A percentile compares a stretch with the other conserved stretches of the same genome.
These are phyloP conservation scores for Syzygium oleosum DNA, from an alignment of 345 rosid species.

Conservation along the genomic window DNA sequence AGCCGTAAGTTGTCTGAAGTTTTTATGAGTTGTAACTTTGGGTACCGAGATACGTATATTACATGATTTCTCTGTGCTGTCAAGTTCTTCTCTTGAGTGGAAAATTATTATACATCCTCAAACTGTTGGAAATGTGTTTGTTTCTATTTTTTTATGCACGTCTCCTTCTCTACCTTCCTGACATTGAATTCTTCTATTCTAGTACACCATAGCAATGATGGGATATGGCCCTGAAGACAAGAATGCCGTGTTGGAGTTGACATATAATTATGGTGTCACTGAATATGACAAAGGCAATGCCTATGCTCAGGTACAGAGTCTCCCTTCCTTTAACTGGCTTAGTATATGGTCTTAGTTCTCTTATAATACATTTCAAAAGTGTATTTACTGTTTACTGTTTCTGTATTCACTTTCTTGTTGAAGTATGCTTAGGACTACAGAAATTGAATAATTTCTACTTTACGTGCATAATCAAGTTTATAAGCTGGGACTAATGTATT, in stretches of 20 bases:
- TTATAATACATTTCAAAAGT: not conserved
- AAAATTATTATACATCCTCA: not conserved
- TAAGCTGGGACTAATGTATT: not conserved
- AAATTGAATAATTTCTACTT: not conserved
- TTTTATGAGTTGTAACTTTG: not conserved
- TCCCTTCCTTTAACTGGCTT: not conserved
- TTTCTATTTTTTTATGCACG: not conserved
- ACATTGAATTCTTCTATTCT: not conserved
- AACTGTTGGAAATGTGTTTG: not conserved
- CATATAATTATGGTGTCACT: constrained; percentile 87
- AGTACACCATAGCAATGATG: constrained; percentile 88
- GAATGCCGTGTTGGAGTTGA: constrained; percentile 71
- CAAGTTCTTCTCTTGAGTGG: not conserved
- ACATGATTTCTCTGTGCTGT: not conserved
- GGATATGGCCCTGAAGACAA: constrained; percentile 97
- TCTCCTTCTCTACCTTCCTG: not conserved
- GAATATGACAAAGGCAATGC: constrained; percentile 89
- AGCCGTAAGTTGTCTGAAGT: not conserved
- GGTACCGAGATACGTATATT: not conserved
- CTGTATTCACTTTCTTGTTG: not conserved
- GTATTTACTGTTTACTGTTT: not conserved
- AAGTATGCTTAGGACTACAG: not conserved
- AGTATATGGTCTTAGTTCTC: not conserved
- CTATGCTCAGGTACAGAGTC: constrained; percentile 65
- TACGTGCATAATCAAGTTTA: not conserved